phyloP scores from a whole-genome alignment of 768 basidiomycete species.

The Filobasidium floriforme region DNA sequence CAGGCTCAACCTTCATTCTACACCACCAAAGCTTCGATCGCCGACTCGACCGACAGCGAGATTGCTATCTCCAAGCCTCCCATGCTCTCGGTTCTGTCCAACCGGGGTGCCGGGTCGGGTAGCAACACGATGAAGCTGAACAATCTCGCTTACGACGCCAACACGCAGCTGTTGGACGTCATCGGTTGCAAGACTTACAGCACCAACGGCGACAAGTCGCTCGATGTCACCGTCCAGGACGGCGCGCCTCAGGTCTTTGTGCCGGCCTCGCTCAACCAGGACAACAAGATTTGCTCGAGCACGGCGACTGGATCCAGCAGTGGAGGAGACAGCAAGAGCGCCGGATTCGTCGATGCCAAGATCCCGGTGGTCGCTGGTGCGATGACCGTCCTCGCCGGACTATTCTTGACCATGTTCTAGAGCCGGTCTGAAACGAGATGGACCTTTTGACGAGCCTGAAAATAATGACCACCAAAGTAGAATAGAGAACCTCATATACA shows the following conservation, averaged over 20 bases:
- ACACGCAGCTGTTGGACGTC: conserved; percentile 33
- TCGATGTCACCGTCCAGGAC: conserved; percentile 28
- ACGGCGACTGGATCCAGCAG: conserved; percentile 5
- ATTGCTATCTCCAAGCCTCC: conserved; percentile 37
- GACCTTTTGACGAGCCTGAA: too few relatives aligned
- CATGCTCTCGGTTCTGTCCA: conserved; percentile 37
- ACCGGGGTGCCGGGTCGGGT: conserved; percentile 30
- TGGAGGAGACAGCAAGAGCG: not conserved
- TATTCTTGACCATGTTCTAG: not conserved
- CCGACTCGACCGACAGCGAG: conserved; percentile 27
- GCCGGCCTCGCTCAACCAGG: conserved; percentile 27
- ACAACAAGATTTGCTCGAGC: conserved; percentile 15
- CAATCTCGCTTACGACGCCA: conserved; percentile 28
- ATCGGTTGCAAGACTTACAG: conserved; percentile 33
- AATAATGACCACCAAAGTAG: too few relatives aligned
- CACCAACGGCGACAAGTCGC: conserved; percentile 33
- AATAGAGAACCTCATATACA: too few relatives aligned
- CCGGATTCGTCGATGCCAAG: conserved; percentile 11
- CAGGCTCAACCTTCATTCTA: conserved; percentile 35
- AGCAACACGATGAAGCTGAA: conserved; percentile 27
- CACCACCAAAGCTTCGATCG: conserved; percentile 37
- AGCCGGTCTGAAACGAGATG: not conserved
- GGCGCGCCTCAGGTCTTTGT: conserved; percentile 38
- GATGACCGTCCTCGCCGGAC: not conserved
- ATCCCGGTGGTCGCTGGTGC: not conserved